Evolutionary conservation across 1,284 basidiomycete genomes (phyloP), one percentile per base, ranked within the genome.

Genomic region (Moesziomyces antarcticus): DNA sequence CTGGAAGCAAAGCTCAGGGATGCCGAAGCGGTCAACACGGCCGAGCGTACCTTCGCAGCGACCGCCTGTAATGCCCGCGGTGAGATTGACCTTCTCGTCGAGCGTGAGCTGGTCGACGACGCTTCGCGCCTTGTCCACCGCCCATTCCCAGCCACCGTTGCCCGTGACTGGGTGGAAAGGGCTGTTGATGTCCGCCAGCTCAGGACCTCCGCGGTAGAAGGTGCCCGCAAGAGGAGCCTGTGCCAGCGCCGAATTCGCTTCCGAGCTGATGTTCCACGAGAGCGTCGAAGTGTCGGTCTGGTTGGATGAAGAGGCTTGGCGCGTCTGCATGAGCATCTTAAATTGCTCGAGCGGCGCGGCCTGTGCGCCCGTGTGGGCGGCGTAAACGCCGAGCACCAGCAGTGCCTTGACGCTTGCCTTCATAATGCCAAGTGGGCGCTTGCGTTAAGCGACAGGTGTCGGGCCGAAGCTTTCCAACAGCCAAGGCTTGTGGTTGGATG

Each of bases 41-140:
- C 72, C 72, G 3, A 62, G 55, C 3, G 59, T 64, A 33, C 71
- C 71, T 52, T 64, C 61, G 43, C 64, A 66, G 7, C 63, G 53
- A 30, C 62, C 54, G 47, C 61, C 71, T 18, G 45, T 52, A 54
- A 69, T 54, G 43, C 71, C 71, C 7, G 58, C 56, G 18, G 71
- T 73, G 11, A 73, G 56, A 50, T 73, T 73, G 60, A 65, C 71
- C 58, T 73, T 73, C 46, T 73, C 72, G 13, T 61, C 72, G 47
- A 74, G 54, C n/a, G 61, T 74, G 16, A 74, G 44, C 50, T 74
- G 66, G 8, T 25, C 47, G 3, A 74, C 66, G 10, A 73, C 55
- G 35, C 49, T 42, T 16, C 58, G 49, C 37, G 70, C 70, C 51
- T 73, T 62, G 14, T 68, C 57, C 21, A 62, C 52, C 18, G 56